Evolutionary conservation across 2,329 filamentous ascomycete species (phyloP), one percentile per base, ranked within the genome.

Genomic region (Xylariales sp.): DNA sequence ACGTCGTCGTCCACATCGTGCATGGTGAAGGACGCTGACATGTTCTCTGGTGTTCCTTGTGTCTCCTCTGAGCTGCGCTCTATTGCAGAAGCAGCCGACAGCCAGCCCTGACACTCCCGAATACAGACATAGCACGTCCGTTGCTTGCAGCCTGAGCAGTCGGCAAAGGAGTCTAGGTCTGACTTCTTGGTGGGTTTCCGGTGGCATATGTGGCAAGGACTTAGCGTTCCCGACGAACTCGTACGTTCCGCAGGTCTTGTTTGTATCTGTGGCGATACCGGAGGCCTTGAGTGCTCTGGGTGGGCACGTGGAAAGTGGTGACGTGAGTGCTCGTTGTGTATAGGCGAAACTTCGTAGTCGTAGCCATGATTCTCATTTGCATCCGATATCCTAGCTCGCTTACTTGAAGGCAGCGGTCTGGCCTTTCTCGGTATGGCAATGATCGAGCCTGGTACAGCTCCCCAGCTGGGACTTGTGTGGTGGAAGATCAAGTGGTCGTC

Each of bases 91-190:
- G 38, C 8, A 35, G 44, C 18, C 7, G 51, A 47, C 28, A 63
- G 64, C 68, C 70, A 74, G 2, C 76, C 75, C 10, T 73, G 64
- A 51, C 83, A 87, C 49, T 78, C 66, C 19, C 83, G 66, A 32
- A 84, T 74, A 56, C 83, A 87, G n/a, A 87, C 70, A 53, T 76
- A 86, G 56, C 83, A 87, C 1, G 82, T 77, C 31, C 80, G 69
- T 47, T 74, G 65, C 8, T 70, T 67, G 54, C 83, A 87, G 11
- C 75, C 71, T 49, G 75, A 65, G 57, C 83, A 87, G 51, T 79
- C 70, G 34, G 79, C 74, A 54, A 80, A 86, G 8, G 75, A 77
- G 57, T 84, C 80, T 24, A 86, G 69, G 43, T 86, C 80, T 5
- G 71, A 71, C 56, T 77, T 83, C 50, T 78, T 78, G 39, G 71